phyloP scores from a whole-genome alignment of 495 filamentous ascomycete species.

The Penicillium pulvis region DNA sequence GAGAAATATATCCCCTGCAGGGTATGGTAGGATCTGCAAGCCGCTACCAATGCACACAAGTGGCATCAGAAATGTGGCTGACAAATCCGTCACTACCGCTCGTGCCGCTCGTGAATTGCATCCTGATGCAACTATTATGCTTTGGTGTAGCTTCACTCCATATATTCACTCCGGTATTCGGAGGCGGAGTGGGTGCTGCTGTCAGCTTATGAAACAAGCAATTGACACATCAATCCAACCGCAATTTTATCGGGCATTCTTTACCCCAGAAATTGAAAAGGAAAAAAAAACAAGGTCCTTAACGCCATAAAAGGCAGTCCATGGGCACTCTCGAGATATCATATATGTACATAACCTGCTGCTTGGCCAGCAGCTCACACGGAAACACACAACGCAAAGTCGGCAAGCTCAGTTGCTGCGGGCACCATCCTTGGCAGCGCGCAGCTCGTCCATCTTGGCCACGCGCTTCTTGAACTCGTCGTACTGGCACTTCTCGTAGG shows the following conservation, averaged over 20 bases:
- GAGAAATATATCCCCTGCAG: constrained; percentile 3
- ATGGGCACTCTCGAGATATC: constrained; percentile 45
- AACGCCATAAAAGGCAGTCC: constrained; percentile 42
- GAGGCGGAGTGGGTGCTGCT: not conserved
- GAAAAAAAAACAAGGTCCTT: constrained; percentile 22
- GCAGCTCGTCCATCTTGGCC: constrained; percentile 95
- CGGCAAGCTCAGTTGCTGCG: constrained; percentile 75
- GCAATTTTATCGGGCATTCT: not conserved
- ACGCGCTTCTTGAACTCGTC: constrained; percentile 98
- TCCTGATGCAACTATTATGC: not conserved
- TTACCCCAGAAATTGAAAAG: not conserved
- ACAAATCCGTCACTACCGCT: constrained; percentile 9
- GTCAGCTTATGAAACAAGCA: not conserved
- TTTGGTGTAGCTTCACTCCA: not conserved
- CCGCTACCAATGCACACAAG: constrained; percentile 5
- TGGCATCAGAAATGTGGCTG: constrained; percentile 1
- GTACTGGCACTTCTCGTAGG: constrained; percentile 99
- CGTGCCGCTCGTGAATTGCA: not conserved
- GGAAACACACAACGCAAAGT: constrained; percentile 16
- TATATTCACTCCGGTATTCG: not conserved
- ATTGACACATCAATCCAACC: not conserved
- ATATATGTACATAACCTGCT: constrained; percentile 51
- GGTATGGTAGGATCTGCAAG: constrained; percentile 13
- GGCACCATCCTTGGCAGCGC: constrained; percentile 79
- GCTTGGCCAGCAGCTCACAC: constrained; percentile 29